Conservation (phyloP, 371 early-diverging fungal species). For the Syncephalastrum contaminatum region DNA sequence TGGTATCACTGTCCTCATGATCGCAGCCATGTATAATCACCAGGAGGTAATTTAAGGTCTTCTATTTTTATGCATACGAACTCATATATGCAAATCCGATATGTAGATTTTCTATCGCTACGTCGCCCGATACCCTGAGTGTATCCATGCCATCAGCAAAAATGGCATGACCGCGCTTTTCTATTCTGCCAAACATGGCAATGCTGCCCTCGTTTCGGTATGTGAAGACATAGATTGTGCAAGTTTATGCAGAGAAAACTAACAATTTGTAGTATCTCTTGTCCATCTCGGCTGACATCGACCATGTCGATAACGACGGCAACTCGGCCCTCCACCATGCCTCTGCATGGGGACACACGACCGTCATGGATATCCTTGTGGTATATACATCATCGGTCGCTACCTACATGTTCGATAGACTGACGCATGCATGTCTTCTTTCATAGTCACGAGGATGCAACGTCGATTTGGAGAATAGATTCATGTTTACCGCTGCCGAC, state of each 20-base stretch:
- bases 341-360: slow-evolving; percentile 49
- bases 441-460: slow-evolving; percentile 46
- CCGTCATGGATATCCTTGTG: slow-evolving; percentile 46
- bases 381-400: slow-evolving; percentile 15
- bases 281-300: slow-evolving; percentile 49
- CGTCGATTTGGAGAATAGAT: slow-evolving; percentile 42
- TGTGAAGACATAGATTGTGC: neutral
- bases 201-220: slow-evolving; percentile 49
- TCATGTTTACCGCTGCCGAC: slow-evolving; percentile 39
- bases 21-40: slow-evolving; percentile 48
- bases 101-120: slow-evolving; percentile 47
- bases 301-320: slow-evolving; percentile 52
- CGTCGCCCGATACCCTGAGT: slow-evolving; percentile 45
- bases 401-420: too few relatives aligned
- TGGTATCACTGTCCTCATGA: slow-evolving; percentile 50
- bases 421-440: too few relatives aligned
- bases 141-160: slow-evolving; percentile 51
- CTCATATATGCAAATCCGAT: too few relatives aligned
- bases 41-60: slow-evolving; percentile 32
- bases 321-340: slow-evolving; percentile 55
- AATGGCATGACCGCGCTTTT: slow-evolving; percentile 46
- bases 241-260: neutral
- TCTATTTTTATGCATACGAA: too few relatives aligned
- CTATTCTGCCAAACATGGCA: slow-evolving; percentile 49
- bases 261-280: slow-evolving; percentile 34